phyloP scores from a whole-genome alignment of 2,329 filamentous ascomycete species.

The Diaporthe sp. region DNA sequence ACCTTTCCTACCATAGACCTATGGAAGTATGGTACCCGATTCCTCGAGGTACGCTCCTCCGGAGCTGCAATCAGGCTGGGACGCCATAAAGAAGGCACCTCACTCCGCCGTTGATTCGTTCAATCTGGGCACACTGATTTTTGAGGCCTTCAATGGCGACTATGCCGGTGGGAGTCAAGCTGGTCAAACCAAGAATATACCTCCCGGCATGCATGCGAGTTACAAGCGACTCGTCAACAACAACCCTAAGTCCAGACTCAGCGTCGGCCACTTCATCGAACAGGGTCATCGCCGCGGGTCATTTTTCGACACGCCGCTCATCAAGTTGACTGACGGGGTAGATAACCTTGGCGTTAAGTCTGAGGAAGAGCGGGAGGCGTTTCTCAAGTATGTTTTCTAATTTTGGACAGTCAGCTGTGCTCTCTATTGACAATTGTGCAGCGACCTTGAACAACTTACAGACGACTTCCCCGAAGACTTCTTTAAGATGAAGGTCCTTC shows the following conservation, averaged over 20 bases:
- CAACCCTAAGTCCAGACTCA: conserved; percentile 89
- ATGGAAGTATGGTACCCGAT: conserved; percentile 88
- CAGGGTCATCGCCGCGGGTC: conserved; percentile 84
- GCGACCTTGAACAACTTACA: conserved; percentile 83
- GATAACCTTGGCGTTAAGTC: conserved; percentile 92
- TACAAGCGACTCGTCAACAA: conserved; percentile 91
- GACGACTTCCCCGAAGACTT: conserved; percentile 98
- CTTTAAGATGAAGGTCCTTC: conserved; percentile 96
- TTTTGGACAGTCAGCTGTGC: not conserved
- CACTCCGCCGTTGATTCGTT: conserved; percentile 88
- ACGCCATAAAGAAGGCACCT: conserved; percentile 84
- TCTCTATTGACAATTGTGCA: conserved; percentile 50
- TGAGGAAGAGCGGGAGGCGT: conserved; percentile 84
- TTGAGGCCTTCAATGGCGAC: conserved; percentile 90
- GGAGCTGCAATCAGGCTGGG: conserved; percentile 93
- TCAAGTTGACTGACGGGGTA: conserved; percentile 91
- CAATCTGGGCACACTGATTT: conserved; percentile 84
- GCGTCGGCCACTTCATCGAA: conserved; percentile 86
- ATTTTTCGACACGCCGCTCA: conserved; percentile 93
- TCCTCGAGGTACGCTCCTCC: conserved; percentile 86
- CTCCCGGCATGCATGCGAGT: conserved; percentile 86
- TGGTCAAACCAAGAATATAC: conserved; percentile 86
- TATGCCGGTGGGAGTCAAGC: conserved; percentile 83
- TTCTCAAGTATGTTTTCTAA: conserved; percentile 69
- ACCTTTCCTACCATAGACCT: conserved; percentile 66